Evolutionary conservation across 1,139 yeast genomes (phyloP), one percentile per base, ranked within the genome.

Genomic region (Suhomyces bokatorum): DNA sequence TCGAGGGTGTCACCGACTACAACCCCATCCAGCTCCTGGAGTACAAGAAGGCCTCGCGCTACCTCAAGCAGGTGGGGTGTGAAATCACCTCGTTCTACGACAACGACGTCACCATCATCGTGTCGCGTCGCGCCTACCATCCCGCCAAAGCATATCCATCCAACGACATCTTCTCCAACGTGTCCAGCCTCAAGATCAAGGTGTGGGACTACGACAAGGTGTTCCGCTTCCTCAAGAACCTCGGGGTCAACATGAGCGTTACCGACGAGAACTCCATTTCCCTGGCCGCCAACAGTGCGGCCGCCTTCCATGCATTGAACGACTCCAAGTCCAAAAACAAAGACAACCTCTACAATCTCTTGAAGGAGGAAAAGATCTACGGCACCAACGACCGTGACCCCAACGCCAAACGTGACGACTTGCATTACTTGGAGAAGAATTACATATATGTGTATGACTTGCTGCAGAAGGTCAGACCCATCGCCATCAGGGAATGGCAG

Each of bases 331-430:
- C 48, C 27, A 49, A 55, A 29, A 52, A 54, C 26, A 50, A 43
- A 38, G 57, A 54, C 43, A 73, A 71, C 46, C 73, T 93, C 46
- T 82, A 85, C 37, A 80, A 83, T 46, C 72, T 93, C 52, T 76
- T 91, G 54, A 82, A 82, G 51, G 91, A 88, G 59, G 99, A 95
- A 61, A 87, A 88, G 58, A 70, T 88, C 17, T 81, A 82, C 60
- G 97, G 97, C 9, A 87, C 96, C 1, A 80, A 87, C 31, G 98
- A 93, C 64, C 77, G 96, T 54, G 97, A 91, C 62, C 95, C 96
- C 15, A 78, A 75, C 52, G 91, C 95, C 6, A 83, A 77, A 53
- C 75, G 96, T 45, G 96, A 88, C 53, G 97, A 91, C 62, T 78
- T 87, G 57, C 83, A 85, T 59, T 87, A 88, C 62, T 87, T 95